Conservation (phyloP, 2,329 filamentous ascomycete genomes). For the Didymellaceae sp. region DNA sequence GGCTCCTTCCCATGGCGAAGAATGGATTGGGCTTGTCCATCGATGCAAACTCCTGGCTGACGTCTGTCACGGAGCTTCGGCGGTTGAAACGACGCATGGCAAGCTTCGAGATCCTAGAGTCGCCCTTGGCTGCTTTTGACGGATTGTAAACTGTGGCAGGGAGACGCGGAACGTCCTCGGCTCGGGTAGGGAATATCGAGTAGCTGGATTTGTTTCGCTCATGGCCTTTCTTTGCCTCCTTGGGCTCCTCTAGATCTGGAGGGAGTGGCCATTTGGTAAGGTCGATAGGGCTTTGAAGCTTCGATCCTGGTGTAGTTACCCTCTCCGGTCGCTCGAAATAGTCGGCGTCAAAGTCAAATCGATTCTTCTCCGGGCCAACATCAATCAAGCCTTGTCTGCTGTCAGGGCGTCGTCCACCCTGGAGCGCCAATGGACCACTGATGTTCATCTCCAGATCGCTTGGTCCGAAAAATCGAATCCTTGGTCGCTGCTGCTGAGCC, state of each 20-base stretch:
- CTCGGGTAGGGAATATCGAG: constrained; percentile 49
- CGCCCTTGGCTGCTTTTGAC: constrained; percentile 24
- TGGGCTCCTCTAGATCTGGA: constrained; percentile 34
- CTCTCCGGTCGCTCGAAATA: constrained; percentile 44
- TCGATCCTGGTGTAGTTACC: constrained; percentile 41
- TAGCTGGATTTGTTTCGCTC: constrained; percentile 44
- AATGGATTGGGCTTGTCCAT: constrained; percentile 50
- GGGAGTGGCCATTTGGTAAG: constrained; percentile 47
- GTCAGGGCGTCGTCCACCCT: constrained; percentile 42
- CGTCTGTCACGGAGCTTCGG: constrained; percentile 46
- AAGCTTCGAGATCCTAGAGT: constrained; percentile 36
- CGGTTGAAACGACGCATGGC: constrained; percentile 42
- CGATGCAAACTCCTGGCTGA: constrained; percentile 45
- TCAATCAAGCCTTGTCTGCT: constrained; percentile 46
- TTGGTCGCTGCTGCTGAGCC: constrained; percentile 55
- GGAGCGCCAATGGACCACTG: constrained; percentile 45
- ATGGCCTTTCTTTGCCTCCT: constrained; percentile 26
- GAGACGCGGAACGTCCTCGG: constrained; percentile 48
- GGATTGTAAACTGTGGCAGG: constrained; percentile 49
- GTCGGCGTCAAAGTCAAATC: constrained; percentile 41
- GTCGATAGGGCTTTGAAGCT: constrained; percentile 38
- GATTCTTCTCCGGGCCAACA: constrained; percentile 48
- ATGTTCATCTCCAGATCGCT: constrained; percentile 52
- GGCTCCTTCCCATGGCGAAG: constrained; percentile 32
- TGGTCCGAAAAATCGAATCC: constrained; percentile 56